These are phyloP conservation scores for Aulographum hederae DNA, from an alignment of 2,329 filamentous ascomycete genomes.

Conservation along the genomic window DNA sequence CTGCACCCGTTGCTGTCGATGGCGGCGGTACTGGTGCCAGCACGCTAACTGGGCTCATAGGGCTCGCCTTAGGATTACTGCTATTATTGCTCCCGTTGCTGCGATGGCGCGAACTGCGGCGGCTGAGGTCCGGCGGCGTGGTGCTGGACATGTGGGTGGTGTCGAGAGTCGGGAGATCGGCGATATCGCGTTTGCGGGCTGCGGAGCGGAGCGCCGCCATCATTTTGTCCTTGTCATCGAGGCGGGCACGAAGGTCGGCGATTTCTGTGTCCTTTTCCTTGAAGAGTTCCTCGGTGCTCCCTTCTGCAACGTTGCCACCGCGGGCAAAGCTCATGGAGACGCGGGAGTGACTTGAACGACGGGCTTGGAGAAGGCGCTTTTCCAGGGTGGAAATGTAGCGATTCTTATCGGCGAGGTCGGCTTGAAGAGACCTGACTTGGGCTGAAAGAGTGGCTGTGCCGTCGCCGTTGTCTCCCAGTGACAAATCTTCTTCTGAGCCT, in stretches of 20 bases:
- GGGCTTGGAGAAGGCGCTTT: conserved; percentile 76
- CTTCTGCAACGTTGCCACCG: conserved; percentile 31
- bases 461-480: conserved; percentile 66
- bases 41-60: background rate
- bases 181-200: conserved; percentile 67
- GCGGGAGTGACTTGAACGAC: conserved; percentile 75
- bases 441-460: conserved; percentile 63
- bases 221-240: conserved; percentile 95
- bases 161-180: conserved; percentile 36
- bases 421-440: conserved; percentile 83
- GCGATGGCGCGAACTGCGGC: background rate
- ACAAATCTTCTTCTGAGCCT: conserved; percentile 36
- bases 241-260: conserved; percentile 65
- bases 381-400: conserved; percentile 90
- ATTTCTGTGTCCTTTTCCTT: conserved; percentile 90
- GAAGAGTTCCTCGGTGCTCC: conserved; percentile 52
- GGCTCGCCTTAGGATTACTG: background rate
- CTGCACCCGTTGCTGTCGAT: background rate
- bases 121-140: background rate
- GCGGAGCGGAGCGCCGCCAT: conserved; percentile 69
- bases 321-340: conserved; percentile 54
- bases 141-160: conserved; percentile 4
- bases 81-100: background rate
- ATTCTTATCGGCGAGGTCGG: conserved; percentile 93
- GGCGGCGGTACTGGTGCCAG: conserved; percentile 2